Percentiles rank a stretch among this genome's conserved stretches.
Evolutionary conservation across 2,329 filamentous ascomycete species (phyloP).

Genomic region (Fusarium sp.): DNA sequence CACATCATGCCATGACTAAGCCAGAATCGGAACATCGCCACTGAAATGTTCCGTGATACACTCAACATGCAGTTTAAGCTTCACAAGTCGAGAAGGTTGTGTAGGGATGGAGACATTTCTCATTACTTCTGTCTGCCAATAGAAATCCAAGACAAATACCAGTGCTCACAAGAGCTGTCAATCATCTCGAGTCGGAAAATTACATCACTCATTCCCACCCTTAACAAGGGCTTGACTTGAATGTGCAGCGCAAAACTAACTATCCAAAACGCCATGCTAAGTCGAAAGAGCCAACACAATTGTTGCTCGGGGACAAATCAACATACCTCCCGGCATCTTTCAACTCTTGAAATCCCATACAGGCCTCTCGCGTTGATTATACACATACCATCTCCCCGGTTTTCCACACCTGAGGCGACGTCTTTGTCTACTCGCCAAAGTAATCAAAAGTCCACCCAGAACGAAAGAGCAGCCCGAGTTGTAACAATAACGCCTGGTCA

Average conservation of each 20-base stretch:
- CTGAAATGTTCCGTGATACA: neutral
- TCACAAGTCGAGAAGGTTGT: neutral
- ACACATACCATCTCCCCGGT: neutral
- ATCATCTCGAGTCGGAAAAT: neutral
- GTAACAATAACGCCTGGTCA: constrained; percentile 26
- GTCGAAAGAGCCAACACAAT: constrained; percentile 3
- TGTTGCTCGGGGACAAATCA: neutral
- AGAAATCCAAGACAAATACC: constrained; percentile 2
- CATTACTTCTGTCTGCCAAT: constrained; percentile 1
- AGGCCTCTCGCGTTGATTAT: constrained; percentile 2
- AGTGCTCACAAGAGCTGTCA: neutral
- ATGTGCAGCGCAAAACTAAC: neutral
- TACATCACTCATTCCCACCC: constrained; percentile 5
- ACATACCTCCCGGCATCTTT: constrained; percentile 1
- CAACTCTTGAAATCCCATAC: constrained; percentile 9
- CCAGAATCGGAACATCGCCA: constrained; percentile 32
- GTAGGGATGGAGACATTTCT: neutral
- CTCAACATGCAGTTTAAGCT: neutral
- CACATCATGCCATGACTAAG: constrained; percentile 35
- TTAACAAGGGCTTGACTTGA: constrained; percentile 1
- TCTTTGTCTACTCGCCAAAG: constrained; percentile 7
- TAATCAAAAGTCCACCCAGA: constrained; percentile 6
- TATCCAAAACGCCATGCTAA: constrained; percentile 17
- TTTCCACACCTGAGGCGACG: neutral
- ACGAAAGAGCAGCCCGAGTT: constrained; percentile 17